Percentiles rank a stretch among this genome's conserved stretches.
Conservation (phyloP, 331 rosid genomes). For the Pyrus hybrid region DNA sequence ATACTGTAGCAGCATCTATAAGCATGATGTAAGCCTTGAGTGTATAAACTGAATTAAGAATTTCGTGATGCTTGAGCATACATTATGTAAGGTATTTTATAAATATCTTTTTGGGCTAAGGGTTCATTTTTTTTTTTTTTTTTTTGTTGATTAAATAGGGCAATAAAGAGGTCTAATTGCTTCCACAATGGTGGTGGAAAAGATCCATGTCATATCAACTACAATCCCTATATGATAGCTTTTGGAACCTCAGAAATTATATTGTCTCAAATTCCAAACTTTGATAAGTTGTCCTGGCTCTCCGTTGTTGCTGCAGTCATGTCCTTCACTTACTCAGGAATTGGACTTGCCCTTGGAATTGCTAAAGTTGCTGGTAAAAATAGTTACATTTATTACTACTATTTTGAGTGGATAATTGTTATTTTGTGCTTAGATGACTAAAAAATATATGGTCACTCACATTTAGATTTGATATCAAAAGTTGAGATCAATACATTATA, state of each 20-base stretch:
- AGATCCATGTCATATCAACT: constrained; percentile 29
- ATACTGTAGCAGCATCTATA: constrained; percentile 52
- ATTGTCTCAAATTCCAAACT: constrained; percentile 59
- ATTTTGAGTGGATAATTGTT: not conserved
- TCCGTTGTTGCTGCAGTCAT: constrained; percentile 60
- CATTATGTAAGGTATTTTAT: too few species aligned
- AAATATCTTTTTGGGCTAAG: too few species aligned
- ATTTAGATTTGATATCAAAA: not conserved
- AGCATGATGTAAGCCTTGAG: constrained; percentile 50
- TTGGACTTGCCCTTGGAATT: constrained; percentile 66
- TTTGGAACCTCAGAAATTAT: constrained; percentile 48
- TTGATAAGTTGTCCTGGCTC: constrained; percentile 65
- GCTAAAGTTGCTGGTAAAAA: constrained; percentile 39
- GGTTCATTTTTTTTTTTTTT: too few species aligned
- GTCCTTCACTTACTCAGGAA: constrained; percentile 68
- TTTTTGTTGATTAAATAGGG: constrained; percentile 39
- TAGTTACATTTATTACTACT: not conserved
- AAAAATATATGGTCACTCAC: too few species aligned
- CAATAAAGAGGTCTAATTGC: constrained; percentile 51
- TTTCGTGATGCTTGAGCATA: not conserved
- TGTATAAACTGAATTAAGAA: not conserved
- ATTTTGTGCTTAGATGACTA: too few species aligned
- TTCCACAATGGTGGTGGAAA: constrained; percentile 41
- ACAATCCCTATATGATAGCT: constrained; percentile 44
- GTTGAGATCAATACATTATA: not conserved